phyloP scores from a whole-genome alignment of 352 stramenopile species.

The Pythium insidiosum region DNA sequence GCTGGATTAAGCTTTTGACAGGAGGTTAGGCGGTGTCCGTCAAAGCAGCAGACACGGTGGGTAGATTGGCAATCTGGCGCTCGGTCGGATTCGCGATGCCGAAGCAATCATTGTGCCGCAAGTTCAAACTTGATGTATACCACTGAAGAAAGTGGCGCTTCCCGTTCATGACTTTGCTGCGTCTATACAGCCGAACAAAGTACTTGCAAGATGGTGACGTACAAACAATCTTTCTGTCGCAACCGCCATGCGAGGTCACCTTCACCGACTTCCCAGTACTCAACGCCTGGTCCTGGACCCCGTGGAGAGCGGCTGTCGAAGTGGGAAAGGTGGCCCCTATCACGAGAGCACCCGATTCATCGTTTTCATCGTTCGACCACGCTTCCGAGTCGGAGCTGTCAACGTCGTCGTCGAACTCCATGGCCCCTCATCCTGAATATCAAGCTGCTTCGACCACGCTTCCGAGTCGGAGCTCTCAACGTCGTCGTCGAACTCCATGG shows the following conservation, averaged over 20 bases:
- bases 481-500: too few species aligned
- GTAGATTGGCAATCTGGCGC: slow-evolving; percentile 1
- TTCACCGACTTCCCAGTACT: neutral
- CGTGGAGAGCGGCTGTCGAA: neutral
- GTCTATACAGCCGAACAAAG: slow-evolving; percentile 1
- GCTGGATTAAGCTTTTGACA: neutral
- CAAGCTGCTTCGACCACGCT: too few species aligned
- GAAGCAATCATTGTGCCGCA: slow-evolving; percentile 6
- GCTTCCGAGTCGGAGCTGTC: too few species aligned
- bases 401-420: too few species aligned
- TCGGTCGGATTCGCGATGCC: neutral
- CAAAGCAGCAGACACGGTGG: neutral
- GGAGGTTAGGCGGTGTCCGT: neutral
- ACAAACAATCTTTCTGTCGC: neutral
- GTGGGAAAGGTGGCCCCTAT: neutral
- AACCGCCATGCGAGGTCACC: neutral
- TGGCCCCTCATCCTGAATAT: too few species aligned
- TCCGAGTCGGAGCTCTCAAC: neutral
- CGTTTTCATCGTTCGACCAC: neutral
- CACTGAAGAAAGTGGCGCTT: neutral
- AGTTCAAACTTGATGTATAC: slow-evolving; percentile 3
- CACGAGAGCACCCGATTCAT: neutral
- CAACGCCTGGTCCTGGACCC: slow-evolving; percentile 1
- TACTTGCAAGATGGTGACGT: slow-evolving; percentile 1
- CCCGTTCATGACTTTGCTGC: neutral